These are phyloP conservation scores for Podospora conica DNA, from an alignment of 495 filamentous ascomycete species.

Conservation along the genomic window DNA sequence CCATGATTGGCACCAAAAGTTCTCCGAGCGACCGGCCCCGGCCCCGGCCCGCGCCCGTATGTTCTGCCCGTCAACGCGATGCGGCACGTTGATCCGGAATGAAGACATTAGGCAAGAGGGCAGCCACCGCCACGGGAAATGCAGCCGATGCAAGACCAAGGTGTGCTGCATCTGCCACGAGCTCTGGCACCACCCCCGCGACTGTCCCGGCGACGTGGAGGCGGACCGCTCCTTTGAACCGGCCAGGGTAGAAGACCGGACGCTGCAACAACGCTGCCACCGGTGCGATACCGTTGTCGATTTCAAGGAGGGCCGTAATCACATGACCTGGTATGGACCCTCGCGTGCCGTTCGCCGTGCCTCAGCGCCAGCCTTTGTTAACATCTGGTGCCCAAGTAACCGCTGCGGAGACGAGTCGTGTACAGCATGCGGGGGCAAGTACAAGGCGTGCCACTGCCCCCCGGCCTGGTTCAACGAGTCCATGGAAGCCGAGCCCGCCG, in stretches of 20 bases:
- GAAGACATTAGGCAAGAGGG: conserved; percentile 50
- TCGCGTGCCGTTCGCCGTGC: conserved; percentile 9
- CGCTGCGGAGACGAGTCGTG: conserved; percentile 78
- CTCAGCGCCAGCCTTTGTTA: conserved; percentile 5
- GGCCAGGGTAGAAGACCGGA: conserved; percentile 65
- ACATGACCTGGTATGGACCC: conserved; percentile 69
- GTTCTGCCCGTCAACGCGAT: conserved; percentile 64
- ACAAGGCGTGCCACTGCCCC: conserved; percentile 78
- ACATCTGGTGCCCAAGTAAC: conserved; percentile 31
- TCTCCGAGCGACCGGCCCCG: conserved; percentile 62
- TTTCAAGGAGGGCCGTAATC: conserved; percentile 73
- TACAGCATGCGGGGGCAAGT: conserved; percentile 68
- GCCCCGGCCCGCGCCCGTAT: conserved; percentile 67
- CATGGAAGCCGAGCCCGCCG: conserved; percentile 51
- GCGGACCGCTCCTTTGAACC: conserved; percentile 57
- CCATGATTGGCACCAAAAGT: conserved; percentile 69
- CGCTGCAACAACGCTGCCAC: conserved; percentile 56
- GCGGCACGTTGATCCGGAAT: conserved; percentile 71
- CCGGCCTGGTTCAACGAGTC: conserved; percentile 57
- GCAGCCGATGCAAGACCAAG: conserved; percentile 61
- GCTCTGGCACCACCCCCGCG: conserved; percentile 59
- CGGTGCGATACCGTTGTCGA: conserved; percentile 72
- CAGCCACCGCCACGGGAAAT: conserved; percentile 52
- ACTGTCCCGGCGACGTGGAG: conserved; percentile 68
- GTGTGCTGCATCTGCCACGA: conserved; percentile 69